Conservation (phyloP, 805 yeast genomes). For the Lipomyces spencermartinsiae region DNA sequence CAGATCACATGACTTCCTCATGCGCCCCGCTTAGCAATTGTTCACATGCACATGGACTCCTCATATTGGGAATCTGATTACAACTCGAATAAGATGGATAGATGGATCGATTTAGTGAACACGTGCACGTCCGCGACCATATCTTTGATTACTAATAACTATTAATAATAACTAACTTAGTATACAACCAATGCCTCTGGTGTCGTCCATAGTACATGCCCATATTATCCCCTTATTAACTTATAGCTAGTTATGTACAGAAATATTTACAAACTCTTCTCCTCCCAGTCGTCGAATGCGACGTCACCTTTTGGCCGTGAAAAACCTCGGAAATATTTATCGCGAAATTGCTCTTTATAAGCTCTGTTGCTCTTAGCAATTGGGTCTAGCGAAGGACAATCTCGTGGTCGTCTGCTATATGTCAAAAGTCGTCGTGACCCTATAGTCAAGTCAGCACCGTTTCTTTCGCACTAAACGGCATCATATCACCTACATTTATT, state of each 20-base stretch:
- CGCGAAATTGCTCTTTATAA: conserved; percentile 67
- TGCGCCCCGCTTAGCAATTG: no score
- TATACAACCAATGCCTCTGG: no score
- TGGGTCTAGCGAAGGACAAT: conserved; percentile 56
- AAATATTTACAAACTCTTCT: background rate
- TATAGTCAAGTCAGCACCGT: background rate
- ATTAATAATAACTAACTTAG: no score
- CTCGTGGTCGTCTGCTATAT: conserved; percentile 64
- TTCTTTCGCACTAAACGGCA: background rate
- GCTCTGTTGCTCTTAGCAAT: conserved; percentile 44
- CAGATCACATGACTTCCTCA: background rate
- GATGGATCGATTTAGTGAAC: no score
- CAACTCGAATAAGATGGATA: no score
- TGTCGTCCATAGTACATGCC: no score
- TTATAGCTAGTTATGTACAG: background rate
- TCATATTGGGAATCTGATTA: background rate
- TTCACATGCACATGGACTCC: background rate
- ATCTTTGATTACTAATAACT: background rate
- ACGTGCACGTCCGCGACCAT: no score
- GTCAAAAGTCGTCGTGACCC: conserved; percentile 88
- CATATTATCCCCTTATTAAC: no score
- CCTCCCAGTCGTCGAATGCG: background rate
- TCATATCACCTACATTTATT: conserved; percentile 58
- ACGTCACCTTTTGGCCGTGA: conserved; percentile 9
- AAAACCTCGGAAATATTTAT: conserved; percentile 75